Evolutionary conservation across 257 asterid genomes (phyloP).

Genomic region (Cruciata laevipes): DNA sequence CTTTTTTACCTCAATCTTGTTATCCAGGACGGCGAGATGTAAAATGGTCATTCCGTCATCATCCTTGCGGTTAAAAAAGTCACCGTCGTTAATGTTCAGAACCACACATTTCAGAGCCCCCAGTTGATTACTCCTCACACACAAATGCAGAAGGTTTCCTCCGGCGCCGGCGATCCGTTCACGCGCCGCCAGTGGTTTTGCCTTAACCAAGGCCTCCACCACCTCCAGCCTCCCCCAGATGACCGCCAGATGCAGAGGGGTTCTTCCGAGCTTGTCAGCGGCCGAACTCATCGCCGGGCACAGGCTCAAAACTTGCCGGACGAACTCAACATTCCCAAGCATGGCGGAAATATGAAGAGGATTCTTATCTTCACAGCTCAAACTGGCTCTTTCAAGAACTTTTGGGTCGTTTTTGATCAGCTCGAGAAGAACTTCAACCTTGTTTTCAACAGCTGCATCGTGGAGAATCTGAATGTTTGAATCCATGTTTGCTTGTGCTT

Average conservation of each 20-base stretch:
- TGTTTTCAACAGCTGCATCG: not conserved
- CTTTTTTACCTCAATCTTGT: not conserved
- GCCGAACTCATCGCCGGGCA: not conserved
- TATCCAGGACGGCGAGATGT: not conserved
- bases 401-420: not conserved
- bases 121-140: not conserved
- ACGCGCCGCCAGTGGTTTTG: slow-evolving; percentile 2
- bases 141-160: slow-evolving; percentile 30
- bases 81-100: not conserved
- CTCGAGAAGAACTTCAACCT: not conserved
- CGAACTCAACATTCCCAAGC: not conserved
- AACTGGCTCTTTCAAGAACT: not conserved
- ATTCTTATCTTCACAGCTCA: not conserved
- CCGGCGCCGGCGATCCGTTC: slow-evolving; percentile 8
- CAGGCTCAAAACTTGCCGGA: not conserved
- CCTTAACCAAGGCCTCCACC: not conserved
- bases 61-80: not conserved
- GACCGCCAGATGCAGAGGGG: slow-evolving; percentile 5
- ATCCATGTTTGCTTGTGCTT: not conserved
- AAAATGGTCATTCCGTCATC: slow-evolving; percentile 2
- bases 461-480: not conserved
- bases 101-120: not conserved
- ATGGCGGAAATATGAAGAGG: slow-evolving; percentile 5
- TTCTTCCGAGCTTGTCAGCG: not conserved
- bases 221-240: not conserved